phyloP scores from a whole-genome alignment of 2,329 filamentous ascomycete species.

The Fusarium subtropicale region DNA sequence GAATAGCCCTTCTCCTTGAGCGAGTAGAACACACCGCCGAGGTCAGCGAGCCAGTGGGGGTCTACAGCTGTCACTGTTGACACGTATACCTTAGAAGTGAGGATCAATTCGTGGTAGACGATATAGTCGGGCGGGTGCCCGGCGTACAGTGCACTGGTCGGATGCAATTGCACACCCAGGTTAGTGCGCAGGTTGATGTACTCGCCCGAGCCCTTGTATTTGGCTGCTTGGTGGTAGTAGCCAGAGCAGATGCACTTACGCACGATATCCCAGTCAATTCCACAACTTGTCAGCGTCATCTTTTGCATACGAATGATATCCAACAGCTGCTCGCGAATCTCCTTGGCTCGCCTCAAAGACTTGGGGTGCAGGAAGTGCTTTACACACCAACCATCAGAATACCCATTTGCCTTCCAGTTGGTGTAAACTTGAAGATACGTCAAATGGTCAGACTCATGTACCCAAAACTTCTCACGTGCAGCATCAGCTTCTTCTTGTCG shows the following conservation, averaged over 20 bases:
- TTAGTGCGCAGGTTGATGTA: conserved; percentile 97
- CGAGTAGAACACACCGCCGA: conserved; percentile 97
- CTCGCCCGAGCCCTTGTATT: conserved; percentile 95
- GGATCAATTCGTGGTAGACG: conserved; percentile 96
- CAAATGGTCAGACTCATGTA: conserved; percentile 95
- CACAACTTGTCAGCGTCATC: conserved; percentile 87
- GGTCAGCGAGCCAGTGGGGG: conserved; percentile 95
- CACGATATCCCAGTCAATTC: conserved; percentile 96
- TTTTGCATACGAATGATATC: conserved; percentile 97
- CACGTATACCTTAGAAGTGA: conserved; percentile 98
- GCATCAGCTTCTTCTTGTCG: conserved; percentile 96
- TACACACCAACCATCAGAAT: conserved; percentile 90
- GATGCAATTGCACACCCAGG: conserved; percentile 93
- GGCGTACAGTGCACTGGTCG: conserved; percentile 92
- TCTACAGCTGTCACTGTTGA: conserved; percentile 96
- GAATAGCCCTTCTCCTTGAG: conserved; percentile 98
- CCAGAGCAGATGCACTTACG: conserved; percentile 97
- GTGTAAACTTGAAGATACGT: conserved; percentile 96
- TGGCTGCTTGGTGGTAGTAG: conserved; percentile 97
- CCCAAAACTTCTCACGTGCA: conserved; percentile 97
- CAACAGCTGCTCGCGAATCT: conserved; percentile 91
- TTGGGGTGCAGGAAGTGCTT: conserved; percentile 97
- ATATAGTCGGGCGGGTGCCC: conserved; percentile 97
- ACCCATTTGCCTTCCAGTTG: conserved; percentile 93
- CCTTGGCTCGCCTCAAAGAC: conserved; percentile 87